phyloP scores from a whole-genome alignment of 306 rosid genomes.

The Pyrus pyrifolia region DNA sequence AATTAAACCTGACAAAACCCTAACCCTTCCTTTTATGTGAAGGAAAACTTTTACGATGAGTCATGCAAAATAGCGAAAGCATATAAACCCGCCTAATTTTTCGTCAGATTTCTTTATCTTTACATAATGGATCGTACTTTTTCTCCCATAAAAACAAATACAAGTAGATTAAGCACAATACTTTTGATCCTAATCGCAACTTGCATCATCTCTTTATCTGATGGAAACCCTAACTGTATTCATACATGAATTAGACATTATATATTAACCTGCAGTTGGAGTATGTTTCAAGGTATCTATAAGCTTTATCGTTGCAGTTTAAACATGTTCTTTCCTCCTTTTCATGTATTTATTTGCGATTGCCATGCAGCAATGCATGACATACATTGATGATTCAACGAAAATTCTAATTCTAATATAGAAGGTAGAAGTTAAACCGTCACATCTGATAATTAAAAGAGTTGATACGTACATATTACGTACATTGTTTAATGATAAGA shows the following conservation, averaged over 20 bases:
- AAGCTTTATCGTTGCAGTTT: too few species aligned
- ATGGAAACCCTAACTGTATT: neutral
- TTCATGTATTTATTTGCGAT: too few species aligned
- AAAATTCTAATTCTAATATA: too few species aligned
- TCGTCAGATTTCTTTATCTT: neutral
- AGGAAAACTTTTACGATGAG: neutral
- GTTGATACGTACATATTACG: too few species aligned
- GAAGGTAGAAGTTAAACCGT: too few species aligned
- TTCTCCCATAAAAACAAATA: constrained; percentile 19
- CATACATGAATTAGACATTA: neutral
- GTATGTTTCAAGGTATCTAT: neutral
- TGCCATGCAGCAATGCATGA: too few species aligned
- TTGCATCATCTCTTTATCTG: neutral
- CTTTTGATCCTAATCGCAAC: neutral
- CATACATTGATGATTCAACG: too few species aligned
- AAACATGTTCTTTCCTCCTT: too few species aligned
- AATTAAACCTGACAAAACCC: too few species aligned
- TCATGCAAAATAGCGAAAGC: neutral
- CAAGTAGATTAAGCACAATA: constrained; percentile 13
- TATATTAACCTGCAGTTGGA: neutral
- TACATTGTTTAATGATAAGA: too few species aligned
- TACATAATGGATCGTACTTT: constrained; percentile 9
- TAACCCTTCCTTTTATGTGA: neutral
- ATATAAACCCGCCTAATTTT: neutral
- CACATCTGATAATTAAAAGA: too few species aligned